phyloP scores from a whole-genome alignment of 306 rosid species.

The Vigna trinervia region DNA sequence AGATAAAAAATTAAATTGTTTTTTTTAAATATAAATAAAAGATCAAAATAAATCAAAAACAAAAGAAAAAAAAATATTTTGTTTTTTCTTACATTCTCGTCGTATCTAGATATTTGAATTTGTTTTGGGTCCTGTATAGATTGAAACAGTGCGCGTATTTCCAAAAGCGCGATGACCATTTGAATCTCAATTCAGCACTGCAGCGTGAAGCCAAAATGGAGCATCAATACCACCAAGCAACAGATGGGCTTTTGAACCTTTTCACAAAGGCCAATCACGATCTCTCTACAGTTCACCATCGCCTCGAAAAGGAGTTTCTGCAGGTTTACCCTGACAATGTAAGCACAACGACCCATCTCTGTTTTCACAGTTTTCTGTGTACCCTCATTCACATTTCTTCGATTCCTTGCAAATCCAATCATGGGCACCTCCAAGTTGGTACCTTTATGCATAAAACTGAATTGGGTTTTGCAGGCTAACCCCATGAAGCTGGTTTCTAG shows the following conservation, averaged over 20 bases:
- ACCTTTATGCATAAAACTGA: slow-evolving; percentile 14
- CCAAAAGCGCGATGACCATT: not conserved
- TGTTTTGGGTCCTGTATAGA: slow-evolving; percentile 33
- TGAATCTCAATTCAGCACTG: not conserved
- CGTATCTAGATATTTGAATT: slow-evolving; percentile 10
- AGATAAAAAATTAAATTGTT: too few species aligned
- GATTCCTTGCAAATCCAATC: not conserved
- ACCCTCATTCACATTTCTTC: not conserved
- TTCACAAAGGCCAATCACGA: slow-evolving; percentile 84
- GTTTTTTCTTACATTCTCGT: not conserved
- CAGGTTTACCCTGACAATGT: slow-evolving; percentile 80
- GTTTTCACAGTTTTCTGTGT: not conserved
- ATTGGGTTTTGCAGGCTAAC: slow-evolving; percentile 61
- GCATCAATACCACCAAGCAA: slow-evolving; percentile 60
- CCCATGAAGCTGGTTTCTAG: slow-evolving; percentile 87
- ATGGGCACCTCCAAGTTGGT: slow-evolving; percentile 3
- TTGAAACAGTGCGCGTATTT: too few species aligned
- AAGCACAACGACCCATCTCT: slow-evolving; percentile 17
- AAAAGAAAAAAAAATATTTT: too few species aligned
- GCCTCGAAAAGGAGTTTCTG: slow-evolving; percentile 85
- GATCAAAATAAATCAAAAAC: too few species aligned
- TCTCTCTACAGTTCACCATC: slow-evolving; percentile 58
- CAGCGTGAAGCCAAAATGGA: slow-evolving; percentile 49
- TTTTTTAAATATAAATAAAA: too few species aligned
- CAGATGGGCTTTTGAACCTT: slow-evolving; percentile 71